Conservation (phyloP, 768 basidiomycete species). For the Agrocybe praecox region DNA sequence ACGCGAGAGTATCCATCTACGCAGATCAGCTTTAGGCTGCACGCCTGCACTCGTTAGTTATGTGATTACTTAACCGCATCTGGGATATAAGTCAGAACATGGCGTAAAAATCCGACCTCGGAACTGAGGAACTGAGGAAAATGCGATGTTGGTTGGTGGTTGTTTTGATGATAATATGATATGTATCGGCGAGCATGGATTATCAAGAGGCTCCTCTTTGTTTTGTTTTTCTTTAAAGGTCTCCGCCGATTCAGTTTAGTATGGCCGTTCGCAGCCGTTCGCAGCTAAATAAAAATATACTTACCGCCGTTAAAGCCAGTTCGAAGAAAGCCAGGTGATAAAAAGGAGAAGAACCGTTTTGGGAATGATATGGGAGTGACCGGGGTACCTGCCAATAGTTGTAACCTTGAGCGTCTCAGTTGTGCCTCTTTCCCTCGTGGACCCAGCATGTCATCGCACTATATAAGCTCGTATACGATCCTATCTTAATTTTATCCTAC, state of each 20-base stretch:
- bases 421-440: constrained; percentile 36
- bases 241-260: no score
- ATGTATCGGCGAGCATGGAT: neutral
- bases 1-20: no score
- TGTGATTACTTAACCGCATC: neutral
- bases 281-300: no score
- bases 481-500: neutral
- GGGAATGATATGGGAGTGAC: no score
- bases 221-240: no score
- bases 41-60: neutral
- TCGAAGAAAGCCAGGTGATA: no score
- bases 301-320: no score
- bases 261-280: no score
- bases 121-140: neutral
- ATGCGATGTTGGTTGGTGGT: neutral
- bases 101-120: neutral
- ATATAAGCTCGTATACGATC: constrained; percentile 25
- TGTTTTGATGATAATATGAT: no score
- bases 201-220: no score
- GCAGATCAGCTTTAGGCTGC: no score
- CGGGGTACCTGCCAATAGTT: neutral
- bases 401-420: constrained; percentile 21
- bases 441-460: constrained; percentile 37
- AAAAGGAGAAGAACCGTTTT: no score
- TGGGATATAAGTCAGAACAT: neutral